A percentile compares a stretch with the other conserved stretches of the same genome.
Evolutionary conservation across 1,139 yeast genomes (phyloP).

Genomic region (Sugiyamaella pinicola): DNA sequence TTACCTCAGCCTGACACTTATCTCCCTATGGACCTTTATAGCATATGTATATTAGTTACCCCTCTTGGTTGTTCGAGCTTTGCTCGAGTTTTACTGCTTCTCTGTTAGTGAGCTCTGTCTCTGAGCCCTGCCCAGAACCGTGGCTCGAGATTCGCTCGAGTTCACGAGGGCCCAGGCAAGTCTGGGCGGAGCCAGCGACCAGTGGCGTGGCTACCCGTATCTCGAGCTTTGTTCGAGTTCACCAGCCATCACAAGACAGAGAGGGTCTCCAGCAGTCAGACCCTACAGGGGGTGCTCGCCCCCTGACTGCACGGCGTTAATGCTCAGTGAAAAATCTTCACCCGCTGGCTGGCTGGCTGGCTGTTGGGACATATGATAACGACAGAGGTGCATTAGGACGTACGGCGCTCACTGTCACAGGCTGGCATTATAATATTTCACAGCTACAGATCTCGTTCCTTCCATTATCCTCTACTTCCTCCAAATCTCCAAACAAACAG

Average conservation of each 20-base stretch:
- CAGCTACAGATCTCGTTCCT: not conserved
- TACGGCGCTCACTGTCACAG: conserved; percentile 9
- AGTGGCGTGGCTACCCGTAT: too few relatives aligned
- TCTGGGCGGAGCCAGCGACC: too few relatives aligned
- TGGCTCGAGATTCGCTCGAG: not conserved
- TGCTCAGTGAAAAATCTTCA: conserved; percentile 9
- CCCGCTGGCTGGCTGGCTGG: not conserved
- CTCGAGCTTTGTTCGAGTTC: too few relatives aligned
- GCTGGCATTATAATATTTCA: conserved; percentile 9
- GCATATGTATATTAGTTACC: conserved; percentile 9
- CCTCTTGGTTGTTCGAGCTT: not conserved
- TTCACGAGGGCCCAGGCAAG: too few relatives aligned
- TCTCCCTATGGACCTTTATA: conserved; percentile 2
- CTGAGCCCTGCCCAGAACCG: not conserved
- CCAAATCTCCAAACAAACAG: too few relatives aligned
- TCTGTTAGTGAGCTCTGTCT: not conserved
- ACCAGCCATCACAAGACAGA: too few relatives aligned
- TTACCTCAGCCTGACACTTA: conserved; percentile 4
- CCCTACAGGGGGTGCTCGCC: not conserved
- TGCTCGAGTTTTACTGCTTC: not conserved
- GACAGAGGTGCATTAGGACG: not conserved
- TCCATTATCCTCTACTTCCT: too few relatives aligned
- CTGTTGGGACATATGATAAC: conserved; percentile 15
- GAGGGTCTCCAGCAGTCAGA: too few relatives aligned
- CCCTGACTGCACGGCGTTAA: conserved; percentile 15